A percentile compares a stretch with the other conserved stretches of the same genome.
Evolutionary conservation across 2,329 filamentous ascomycete species (phyloP).

Genomic region (Colletotrichum plurivorum): DNA sequence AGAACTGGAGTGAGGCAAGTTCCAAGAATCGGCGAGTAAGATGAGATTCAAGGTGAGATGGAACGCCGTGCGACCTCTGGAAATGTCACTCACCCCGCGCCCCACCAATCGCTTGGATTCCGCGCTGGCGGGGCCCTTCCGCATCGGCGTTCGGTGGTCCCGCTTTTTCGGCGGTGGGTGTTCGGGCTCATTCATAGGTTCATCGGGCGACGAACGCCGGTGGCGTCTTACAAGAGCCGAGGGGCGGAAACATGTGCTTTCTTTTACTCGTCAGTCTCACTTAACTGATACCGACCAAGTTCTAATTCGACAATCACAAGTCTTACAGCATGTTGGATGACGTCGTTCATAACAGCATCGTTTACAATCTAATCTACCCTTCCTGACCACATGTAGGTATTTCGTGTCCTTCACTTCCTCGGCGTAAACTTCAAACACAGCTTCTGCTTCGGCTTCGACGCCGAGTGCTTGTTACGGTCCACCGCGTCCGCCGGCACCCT

Average conservation of each 20-base stretch:
- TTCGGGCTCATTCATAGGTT: no score
- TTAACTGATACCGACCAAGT: no score
- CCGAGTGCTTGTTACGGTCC: conserved; percentile 54
- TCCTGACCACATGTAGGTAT: background rate
- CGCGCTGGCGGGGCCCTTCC: conserved; percentile 6
- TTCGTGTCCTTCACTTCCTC: conserved; percentile 17
- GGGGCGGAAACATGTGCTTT: no score
- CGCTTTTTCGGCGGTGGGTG: background rate
- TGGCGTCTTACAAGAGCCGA: no score
- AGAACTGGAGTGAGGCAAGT: no score
- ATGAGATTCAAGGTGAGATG: background rate
- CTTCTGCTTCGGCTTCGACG: conserved; percentile 54
- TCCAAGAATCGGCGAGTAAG: background rate
- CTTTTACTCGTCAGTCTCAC: no score
- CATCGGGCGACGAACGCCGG: no score
- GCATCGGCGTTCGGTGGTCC: conserved; percentile 36
- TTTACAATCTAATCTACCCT: background rate
- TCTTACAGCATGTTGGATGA: no score
- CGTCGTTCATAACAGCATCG: no score
- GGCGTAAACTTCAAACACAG: conserved; percentile 53
- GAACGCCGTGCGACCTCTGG: background rate
- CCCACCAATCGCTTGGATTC: background rate
- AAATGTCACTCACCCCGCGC: background rate
- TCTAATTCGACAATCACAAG: no score
- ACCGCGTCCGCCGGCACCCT: conserved; percentile 47